Evolutionary conservation across 2,329 filamentous ascomycete genomes (phyloP).

Genomic region (Fusarium gaditjirri): DNA sequence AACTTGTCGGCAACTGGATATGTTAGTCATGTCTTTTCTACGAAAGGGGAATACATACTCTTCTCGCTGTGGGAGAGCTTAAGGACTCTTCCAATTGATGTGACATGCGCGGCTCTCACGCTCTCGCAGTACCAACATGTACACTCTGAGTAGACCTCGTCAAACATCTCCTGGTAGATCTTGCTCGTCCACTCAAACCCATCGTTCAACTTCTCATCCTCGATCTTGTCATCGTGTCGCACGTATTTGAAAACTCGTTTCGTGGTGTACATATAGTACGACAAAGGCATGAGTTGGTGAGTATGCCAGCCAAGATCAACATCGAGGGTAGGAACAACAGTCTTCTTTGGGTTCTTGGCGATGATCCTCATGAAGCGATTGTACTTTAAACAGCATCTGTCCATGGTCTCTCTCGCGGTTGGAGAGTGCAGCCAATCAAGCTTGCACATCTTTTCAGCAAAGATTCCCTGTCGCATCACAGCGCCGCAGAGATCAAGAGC

Average conservation of each 20-base stretch:
- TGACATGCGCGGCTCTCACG: constrained; percentile 56
- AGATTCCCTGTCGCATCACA: constrained; percentile 72
- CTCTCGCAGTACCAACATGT: constrained; percentile 87
- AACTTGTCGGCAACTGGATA: constrained; percentile 52
- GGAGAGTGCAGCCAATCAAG: constrained; percentile 85
- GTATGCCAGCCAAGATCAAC: constrained; percentile 85
- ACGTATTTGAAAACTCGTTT: constrained; percentile 66
- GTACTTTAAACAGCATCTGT: constrained; percentile 72
- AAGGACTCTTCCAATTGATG: constrained; percentile 57
- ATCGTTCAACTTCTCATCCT: constrained; percentile 70
- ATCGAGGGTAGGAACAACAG: constrained; percentile 77
- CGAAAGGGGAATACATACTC: constrained; percentile 33
- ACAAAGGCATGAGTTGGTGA: constrained; percentile 73
- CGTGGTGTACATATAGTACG: constrained; percentile 71
- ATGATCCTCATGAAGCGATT: constrained; percentile 72
- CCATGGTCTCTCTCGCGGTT: constrained; percentile 70
- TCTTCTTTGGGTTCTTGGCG: constrained; percentile 53
- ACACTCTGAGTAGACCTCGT: constrained; percentile 78
- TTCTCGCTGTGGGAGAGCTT: constrained; percentile 59
- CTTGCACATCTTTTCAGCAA: constrained; percentile 77
- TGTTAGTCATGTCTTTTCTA: not conserved
- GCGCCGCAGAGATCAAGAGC: constrained; percentile 73
- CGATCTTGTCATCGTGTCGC: constrained; percentile 87
- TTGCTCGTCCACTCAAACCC: constrained; percentile 80
- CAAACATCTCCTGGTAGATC: constrained; percentile 72